Base-by-base conservation (phyloP, 805 yeast genomes). In the Clavispora asparagi region DNA sequence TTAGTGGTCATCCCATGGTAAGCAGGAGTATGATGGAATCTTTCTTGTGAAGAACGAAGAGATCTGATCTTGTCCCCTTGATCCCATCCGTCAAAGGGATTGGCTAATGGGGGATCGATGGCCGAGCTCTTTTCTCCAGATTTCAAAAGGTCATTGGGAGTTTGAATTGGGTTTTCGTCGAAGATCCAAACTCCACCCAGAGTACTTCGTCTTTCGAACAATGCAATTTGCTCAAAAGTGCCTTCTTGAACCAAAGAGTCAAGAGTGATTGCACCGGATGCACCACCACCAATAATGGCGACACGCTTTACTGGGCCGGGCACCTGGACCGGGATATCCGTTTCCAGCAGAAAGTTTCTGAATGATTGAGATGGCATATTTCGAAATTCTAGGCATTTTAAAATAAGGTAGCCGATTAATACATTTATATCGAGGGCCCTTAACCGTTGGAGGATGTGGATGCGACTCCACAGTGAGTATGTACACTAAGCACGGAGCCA, bases 271-370 rank as follows among this genome's bases (percentile, higher is more conserved):
- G 75, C 69, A 6, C 79, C 80, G 4, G 75, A 67, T 6, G 80
- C 78, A 12, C 80, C 80, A n/a, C 76, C 79, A 6, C 80, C 79
- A 29, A 75, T 71, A 28, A 76, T 63, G 16, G 77, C 79, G 8
- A 74, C 55, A 6, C 62, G 54, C 41, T 55, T 57, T 19, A 63
- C 57, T 14, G 45, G 50, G 7, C 39, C 31, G 1, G 43, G 41
- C n/a, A 39, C 41, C 14, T 26, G 7, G 6, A 39, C 30, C 7
- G 32, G 41, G 8, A 19, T 31, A n/a, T 23, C 11, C 5, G 27
- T 25, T 25, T 37, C 28, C 13, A 23, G 11, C 28, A 25, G 28
- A 37, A 37, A 37, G 25, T 37, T 10, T 33, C 25, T 33, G 13
- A 33, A 16, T 5, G 3, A 1, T 17, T 16, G 23, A 16, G 37